Percentiles rank a stretch among this genome's conserved stretches.
phyloP scores from a whole-genome alignment of 192 early-diverging fungal species.

The Coemansia sp. region DNA sequence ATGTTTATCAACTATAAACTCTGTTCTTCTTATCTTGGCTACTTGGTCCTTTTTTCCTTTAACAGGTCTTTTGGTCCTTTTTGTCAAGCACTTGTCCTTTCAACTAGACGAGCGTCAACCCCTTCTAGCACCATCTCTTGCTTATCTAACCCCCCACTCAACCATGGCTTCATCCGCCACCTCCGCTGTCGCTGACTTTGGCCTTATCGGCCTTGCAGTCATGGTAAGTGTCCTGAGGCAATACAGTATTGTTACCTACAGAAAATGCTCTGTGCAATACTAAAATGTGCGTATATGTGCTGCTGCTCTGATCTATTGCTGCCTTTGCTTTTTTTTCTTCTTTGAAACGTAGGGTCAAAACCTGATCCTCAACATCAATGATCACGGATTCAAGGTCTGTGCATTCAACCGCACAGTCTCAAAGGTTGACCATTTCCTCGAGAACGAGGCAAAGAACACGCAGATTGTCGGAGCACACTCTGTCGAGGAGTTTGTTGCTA shows the following conservation, averaged over 20 bases:
- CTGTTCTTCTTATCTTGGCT: neutral
- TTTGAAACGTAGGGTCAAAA: constrained; percentile 83
- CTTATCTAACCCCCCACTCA: neutral
- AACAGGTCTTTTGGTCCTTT: neutral
- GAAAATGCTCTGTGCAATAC: neutral
- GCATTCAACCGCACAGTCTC: constrained; percentile 94
- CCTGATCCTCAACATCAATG: constrained; percentile 98
- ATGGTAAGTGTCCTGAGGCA: constrained; percentile 71
- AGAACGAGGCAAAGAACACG: constrained; percentile 96
- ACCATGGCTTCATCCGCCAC: constrained; percentile 22
- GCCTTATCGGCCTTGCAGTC: constrained; percentile 98
- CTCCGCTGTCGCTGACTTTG: constrained; percentile 81
- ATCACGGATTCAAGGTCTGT: constrained; percentile 91
- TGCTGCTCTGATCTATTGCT: neutral
- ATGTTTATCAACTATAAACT: neutral
- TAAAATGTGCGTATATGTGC: neutral
- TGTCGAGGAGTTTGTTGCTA: constrained; percentile 89
- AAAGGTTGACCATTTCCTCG: constrained; percentile 95
- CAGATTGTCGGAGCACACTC: constrained; percentile 92
- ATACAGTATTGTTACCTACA: neutral
- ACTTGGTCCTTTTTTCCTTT: neutral
- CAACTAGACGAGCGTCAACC: too few relatives aligned
- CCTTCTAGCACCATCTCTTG: neutral
- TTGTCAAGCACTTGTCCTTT: neutral
- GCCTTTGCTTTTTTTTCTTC: neutral